Percentiles rank a stretch among this genome's conserved stretches.
Evolutionary conservation across 768 basidiomycete species (phyloP).

Genomic region (Amanita rubescens): DNA sequence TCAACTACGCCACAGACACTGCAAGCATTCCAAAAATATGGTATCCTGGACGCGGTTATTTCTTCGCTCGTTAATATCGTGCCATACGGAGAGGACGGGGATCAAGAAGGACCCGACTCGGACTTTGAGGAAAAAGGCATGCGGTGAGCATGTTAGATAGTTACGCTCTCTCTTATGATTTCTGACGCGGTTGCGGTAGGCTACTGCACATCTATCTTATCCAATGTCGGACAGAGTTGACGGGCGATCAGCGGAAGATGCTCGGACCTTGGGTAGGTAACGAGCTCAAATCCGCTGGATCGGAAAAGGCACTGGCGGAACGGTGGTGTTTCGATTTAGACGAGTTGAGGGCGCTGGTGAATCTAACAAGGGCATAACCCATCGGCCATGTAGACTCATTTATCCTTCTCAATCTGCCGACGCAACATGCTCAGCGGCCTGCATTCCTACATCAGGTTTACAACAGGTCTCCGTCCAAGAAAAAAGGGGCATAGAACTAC

Average conservation of each 20-base stretch:
- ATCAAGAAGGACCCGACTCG: conserved; percentile 44
- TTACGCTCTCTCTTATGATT: neutral
- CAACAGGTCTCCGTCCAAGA: neutral
- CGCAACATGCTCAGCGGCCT: neutral
- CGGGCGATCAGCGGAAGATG: conserved; percentile 18
- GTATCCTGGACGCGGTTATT: conserved; percentile 44
- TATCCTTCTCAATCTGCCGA: neutral
- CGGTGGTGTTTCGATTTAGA: conserved; percentile 21
- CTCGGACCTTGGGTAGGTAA: conserved; percentile 24
- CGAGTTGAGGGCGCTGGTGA: conserved; percentile 16
- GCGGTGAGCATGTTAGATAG: conserved; percentile 28
- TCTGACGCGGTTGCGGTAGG: conserved; percentile 20
- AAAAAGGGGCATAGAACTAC: conserved; percentile 1
- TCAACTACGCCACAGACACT: conserved; percentile 43
- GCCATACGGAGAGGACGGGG: conserved; percentile 63
- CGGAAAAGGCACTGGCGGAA: conserved; percentile 17
- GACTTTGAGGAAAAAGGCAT: conserved; percentile 63
- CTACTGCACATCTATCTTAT: conserved; percentile 46
- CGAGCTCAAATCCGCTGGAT: conserved; percentile 7
- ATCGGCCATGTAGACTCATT: neutral
- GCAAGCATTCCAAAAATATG: conserved; percentile 38
- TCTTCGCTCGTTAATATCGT: conserved; percentile 46
- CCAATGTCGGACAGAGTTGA: conserved; percentile 28
- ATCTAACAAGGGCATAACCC: neutral
- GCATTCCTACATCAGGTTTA: neutral